phyloP scores from a whole-genome alignment of 163 green algal genomes.

The Chlorella variabilis region DNA sequence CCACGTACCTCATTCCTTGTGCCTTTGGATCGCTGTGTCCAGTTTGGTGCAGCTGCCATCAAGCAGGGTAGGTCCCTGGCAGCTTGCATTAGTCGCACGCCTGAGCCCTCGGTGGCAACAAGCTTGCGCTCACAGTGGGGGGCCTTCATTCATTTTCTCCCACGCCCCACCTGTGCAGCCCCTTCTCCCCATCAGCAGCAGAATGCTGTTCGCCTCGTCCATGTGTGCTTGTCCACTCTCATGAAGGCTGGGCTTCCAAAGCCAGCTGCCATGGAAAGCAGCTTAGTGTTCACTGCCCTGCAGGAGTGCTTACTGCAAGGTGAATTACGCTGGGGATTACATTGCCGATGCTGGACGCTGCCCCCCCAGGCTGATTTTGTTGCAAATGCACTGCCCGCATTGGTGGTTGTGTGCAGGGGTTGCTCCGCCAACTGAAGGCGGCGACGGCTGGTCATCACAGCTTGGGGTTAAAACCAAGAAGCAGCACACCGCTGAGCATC shows the following conservation, averaged over 20 bases:
- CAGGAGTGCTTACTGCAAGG: slow-evolving; percentile 2
- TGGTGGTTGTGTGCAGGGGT: too few relatives aligned
- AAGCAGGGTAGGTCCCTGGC: slow-evolving; percentile 16
- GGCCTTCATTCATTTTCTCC: background rate
- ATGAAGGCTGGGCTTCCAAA: slow-evolving; percentile 19
- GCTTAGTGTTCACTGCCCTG: background rate
- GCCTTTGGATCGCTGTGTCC: slow-evolving; percentile 90
- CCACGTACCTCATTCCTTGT: slow-evolving; percentile 94
- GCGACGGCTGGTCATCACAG: slow-evolving; percentile 53
- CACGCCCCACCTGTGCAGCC: slow-evolving; percentile 4
- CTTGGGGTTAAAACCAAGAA: slow-evolving; percentile 92
- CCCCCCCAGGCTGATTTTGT: too few relatives aligned
- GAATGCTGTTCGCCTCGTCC: slow-evolving; percentile 19
- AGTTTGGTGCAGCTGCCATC: slow-evolving; percentile 50
- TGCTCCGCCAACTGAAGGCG: too few relatives aligned
- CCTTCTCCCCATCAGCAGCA: slow-evolving; percentile 1
- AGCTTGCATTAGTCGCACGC: too few relatives aligned
- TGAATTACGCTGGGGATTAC: background rate
- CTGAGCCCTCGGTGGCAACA: too few relatives aligned
- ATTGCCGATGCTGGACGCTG: too few relatives aligned
- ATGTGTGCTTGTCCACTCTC: slow-evolving; percentile 23
- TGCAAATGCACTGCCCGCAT: background rate
- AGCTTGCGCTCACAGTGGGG: too few relatives aligned
- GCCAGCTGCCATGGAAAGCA: background rate
- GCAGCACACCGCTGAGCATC: slow-evolving; percentile 88